Percentiles rank a stretch among this genome's conserved stretches.
Evolutionary conservation across 345 rosid genomes (phyloP).

Genomic region (Sonneratia alba): DNA sequence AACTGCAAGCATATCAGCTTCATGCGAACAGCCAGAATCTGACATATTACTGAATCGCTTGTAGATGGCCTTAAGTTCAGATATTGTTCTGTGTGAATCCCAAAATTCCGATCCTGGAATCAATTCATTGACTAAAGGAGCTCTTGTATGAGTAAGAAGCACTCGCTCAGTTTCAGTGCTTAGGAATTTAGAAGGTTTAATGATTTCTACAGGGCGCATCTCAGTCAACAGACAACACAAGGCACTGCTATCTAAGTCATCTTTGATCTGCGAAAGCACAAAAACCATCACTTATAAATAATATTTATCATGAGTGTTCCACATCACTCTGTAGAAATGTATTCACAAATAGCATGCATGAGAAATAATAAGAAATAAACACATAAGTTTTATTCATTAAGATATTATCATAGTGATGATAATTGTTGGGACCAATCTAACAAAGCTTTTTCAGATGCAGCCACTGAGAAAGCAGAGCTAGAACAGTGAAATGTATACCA

Average conservation of each 20-base stretch:
- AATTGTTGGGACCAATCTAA: neutral
- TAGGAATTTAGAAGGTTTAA: conserved; percentile 64
- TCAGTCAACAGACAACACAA: conserved; percentile 73
- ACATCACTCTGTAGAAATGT: neutral
- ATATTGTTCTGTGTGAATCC: conserved; percentile 73
- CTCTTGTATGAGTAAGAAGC: conserved; percentile 72
- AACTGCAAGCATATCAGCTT: conserved; percentile 20
- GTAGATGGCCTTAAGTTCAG: conserved; percentile 47
- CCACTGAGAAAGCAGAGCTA: neutral
- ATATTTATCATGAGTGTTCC: neutral
- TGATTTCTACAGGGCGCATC: conserved; percentile 87
- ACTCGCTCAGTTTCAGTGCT: conserved; percentile 72
- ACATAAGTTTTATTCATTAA: neutral
- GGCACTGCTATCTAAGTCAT: conserved; percentile 73
- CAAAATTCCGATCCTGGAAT: conserved; percentile 70
- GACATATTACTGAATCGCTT: conserved; percentile 31
- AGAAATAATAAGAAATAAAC: neutral
- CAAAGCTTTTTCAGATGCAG: neutral
- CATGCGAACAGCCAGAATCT: conserved; percentile 23
- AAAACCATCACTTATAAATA: neutral
- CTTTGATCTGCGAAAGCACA: conserved; percentile 49
- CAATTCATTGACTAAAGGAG: conserved; percentile 75
- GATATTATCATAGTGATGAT: neutral
- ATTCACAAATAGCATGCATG: neutral
- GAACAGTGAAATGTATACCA: neutral